Percentiles rank a stretch among this genome's conserved stretches.
Conservation (phyloP, 495 filamentous ascomycete species). For the Penicillium simplicissimum region DNA sequence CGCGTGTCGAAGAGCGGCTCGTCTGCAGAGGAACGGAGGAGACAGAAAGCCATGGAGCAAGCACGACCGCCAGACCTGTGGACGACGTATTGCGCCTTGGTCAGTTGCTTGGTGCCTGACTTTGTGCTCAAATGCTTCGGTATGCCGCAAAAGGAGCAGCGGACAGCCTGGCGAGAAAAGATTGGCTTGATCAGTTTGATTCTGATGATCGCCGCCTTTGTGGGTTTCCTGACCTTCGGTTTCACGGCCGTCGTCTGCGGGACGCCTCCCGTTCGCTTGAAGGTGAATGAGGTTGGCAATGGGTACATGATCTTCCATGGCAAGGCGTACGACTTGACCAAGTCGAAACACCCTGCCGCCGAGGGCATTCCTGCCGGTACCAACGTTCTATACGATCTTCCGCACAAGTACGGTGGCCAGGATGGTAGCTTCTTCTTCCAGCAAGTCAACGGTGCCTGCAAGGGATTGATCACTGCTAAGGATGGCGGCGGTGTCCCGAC, state of each 20-base stretch:
- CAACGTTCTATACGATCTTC: slow-evolving; percentile 86
- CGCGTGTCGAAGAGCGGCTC: slow-evolving; percentile 47
- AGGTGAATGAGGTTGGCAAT: slow-evolving; percentile 72
- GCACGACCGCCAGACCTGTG: slow-evolving; percentile 84
- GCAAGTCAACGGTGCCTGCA: slow-evolving; percentile 97
- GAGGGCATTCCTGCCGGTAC: slow-evolving; percentile 65
- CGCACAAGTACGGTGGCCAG: slow-evolving; percentile 74
- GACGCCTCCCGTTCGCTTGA: slow-evolving; percentile 63
- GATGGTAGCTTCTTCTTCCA: slow-evolving; percentile 98
- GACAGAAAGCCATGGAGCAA: slow-evolving; percentile 65
- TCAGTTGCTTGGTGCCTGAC: slow-evolving; percentile 95
- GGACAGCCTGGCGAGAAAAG: slow-evolving; percentile 97
- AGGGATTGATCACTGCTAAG: slow-evolving; percentile 76
- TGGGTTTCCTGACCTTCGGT: slow-evolving; percentile 96
- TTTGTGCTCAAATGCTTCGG: slow-evolving; percentile 82
- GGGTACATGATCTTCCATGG: slow-evolving; percentile 98
- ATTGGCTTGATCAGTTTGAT: slow-evolving; percentile 97
- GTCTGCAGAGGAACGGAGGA: slow-evolving; percentile 58
- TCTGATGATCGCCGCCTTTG: slow-evolving; percentile 78
- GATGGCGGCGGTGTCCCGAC: slow-evolving; percentile 76
- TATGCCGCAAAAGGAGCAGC: slow-evolving; percentile 83
- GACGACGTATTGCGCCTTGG: slow-evolving; percentile 89
- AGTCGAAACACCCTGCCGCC: slow-evolving; percentile 75
- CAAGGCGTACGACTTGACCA: slow-evolving; percentile 73
- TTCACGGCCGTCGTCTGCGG: slow-evolving; percentile 90